Evolutionary conservation across 176 grass and related monocot species (phyloP).

Genomic region (Zoysia pacifica): DNA sequence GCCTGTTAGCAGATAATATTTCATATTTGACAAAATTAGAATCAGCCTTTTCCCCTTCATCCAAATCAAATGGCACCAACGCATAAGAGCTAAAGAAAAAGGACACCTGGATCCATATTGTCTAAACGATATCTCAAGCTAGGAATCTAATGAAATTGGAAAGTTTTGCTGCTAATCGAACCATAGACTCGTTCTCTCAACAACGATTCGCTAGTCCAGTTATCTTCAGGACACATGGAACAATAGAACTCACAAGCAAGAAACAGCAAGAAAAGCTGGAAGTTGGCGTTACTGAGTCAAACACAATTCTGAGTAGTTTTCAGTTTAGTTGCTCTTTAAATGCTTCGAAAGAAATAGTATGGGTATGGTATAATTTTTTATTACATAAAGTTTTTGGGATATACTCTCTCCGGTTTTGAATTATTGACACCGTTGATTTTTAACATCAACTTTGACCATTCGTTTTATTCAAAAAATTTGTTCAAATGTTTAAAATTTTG

Average conservation of each 20-base stretch:
- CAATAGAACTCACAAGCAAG: constrained; percentile 60
- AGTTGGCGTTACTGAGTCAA: constrained; percentile 42
- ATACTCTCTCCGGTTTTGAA: too few species aligned
- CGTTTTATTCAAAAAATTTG: too few species aligned
- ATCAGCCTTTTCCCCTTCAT: neutral
- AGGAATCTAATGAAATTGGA: neutral
- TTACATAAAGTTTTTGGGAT: too few species aligned
- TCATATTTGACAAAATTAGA: neutral
- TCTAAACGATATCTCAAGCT: neutral
- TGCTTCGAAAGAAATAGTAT: too few species aligned
- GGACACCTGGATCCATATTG: neutral
- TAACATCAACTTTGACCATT: too few species aligned
- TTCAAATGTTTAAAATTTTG: too few species aligned
- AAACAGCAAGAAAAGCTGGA: constrained; percentile 58
- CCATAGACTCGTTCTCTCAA: neutral
- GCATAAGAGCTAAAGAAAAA: constrained; percentile 8
- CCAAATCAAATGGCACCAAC: neutral
- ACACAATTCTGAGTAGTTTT: too few species aligned
- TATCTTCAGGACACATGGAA: neutral
- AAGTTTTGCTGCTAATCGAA: neutral
- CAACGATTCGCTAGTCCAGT: neutral
- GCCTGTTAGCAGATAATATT: neutral
- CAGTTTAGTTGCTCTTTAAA: too few species aligned
- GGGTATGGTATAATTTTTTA: too few species aligned
- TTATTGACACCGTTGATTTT: too few species aligned